Evolutionary conservation across 1,284 basidiomycete genomes (phyloP).

Genomic region (Cutaneotrichosporon sp.): DNA sequence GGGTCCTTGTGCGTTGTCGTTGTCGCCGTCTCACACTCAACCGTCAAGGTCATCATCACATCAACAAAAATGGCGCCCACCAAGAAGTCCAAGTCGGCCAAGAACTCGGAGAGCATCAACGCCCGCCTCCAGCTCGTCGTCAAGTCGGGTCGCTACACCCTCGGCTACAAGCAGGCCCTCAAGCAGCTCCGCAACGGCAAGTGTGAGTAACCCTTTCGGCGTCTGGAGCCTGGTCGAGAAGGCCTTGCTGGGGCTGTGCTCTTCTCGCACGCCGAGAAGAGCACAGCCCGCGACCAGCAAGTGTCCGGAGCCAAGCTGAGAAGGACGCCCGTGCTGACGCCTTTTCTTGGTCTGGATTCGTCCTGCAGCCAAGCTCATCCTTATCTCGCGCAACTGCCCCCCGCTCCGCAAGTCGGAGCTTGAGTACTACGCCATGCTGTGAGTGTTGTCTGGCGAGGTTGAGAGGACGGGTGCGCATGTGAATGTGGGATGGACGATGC

Average conservation of each 20-base stretch:
- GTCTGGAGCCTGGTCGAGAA: conserved; percentile 11
- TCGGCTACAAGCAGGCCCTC: conserved; percentile 96
- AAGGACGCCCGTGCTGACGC: conserved; percentile 74
- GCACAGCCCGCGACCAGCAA: background rate
- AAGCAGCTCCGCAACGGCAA: conserved; percentile 99
- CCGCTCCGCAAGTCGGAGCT: conserved; percentile 99
- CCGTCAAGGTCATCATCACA: conserved; percentile 7
- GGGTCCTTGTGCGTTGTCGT: background rate
- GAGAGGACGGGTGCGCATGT: no score
- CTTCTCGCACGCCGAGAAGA: no score
- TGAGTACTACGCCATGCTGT: conserved; percentile 99
- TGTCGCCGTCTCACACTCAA: background rate
- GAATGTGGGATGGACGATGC: no score
- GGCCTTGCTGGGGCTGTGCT: background rate
- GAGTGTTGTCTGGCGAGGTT: no score
- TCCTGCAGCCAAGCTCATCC: conserved; percentile 86
- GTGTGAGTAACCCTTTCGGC: conserved; percentile 67
- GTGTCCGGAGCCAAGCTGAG: conserved; percentile 68
- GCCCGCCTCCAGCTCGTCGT: conserved; percentile 95
- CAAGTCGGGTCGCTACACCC: conserved; percentile 81
- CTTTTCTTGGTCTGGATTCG: conserved; percentile 11
- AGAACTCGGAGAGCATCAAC: conserved; percentile 92
- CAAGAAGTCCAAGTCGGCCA: conserved; percentile 77
- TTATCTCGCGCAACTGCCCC: conserved; percentile 99
- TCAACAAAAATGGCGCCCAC: conserved; percentile 9